Conservation (phyloP, 2,329 filamentous ascomycete genomes). For the Fusarium chaquense region DNA sequence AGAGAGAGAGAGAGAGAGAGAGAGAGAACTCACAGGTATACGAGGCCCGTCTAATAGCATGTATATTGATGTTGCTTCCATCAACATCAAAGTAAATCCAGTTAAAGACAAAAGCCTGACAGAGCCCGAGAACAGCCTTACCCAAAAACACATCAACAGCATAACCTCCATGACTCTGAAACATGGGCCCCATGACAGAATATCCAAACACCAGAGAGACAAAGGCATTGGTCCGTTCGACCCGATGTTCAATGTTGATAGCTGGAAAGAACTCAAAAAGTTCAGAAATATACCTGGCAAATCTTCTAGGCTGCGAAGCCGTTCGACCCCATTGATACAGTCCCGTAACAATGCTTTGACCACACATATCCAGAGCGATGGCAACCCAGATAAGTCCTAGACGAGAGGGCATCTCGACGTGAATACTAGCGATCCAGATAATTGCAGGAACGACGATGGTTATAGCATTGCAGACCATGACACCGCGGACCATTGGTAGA, state of each 20-base stretch:
- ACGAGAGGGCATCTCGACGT: conserved; percentile 65
- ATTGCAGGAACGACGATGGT: conserved; percentile 60
- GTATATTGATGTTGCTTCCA: conserved; percentile 65
- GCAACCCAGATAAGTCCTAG: conserved; percentile 69
- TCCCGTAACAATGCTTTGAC: conserved; percentile 57
- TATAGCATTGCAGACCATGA: conserved; percentile 64
- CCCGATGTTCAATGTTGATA: conserved; percentile 74
- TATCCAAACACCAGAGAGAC: conserved; percentile 74
- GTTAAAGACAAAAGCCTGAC: conserved; percentile 70
- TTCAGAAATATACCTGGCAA: conserved; percentile 47
- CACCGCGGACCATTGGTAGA: conserved; percentile 68
- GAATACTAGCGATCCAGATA: conserved; percentile 71
- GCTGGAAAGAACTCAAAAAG: conserved; percentile 71
- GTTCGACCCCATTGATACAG: conserved; percentile 51
- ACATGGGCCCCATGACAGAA: conserved; percentile 71
- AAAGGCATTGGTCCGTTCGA: conserved; percentile 73
- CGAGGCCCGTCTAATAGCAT: conserved; percentile 69
- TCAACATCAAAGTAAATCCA: conserved; percentile 76
- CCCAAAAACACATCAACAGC: conserved; percentile 69
- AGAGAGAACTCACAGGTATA: conserved; percentile 52
- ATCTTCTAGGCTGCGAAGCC: conserved; percentile 32
- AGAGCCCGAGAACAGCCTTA: conserved; percentile 69
- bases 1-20: neutral
- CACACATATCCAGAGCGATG: conserved; percentile 65
- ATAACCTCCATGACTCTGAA: conserved; percentile 62